Evolutionary conservation across 768 basidiomycete species (phyloP).

Genomic region (Myochromella boudieri): DNA sequence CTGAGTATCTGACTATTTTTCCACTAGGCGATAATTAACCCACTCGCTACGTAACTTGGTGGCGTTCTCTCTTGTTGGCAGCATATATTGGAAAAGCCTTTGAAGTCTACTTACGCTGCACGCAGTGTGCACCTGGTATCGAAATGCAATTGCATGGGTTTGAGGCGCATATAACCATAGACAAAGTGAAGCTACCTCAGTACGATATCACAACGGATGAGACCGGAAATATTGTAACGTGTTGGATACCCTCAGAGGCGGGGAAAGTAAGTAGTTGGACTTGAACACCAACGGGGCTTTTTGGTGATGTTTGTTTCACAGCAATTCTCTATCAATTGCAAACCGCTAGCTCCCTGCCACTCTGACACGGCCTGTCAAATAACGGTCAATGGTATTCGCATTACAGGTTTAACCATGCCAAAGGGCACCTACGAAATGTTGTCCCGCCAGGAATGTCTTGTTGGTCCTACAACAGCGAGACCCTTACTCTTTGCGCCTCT

Average conservation of each 20-base stretch:
- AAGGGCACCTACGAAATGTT: background rate
- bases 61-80: no score
- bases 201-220: constrained; percentile 14
- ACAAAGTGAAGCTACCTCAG: constrained; percentile 8
- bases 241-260: constrained; percentile 24
- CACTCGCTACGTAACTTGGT: no score
- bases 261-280: constrained; percentile 18
- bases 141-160: constrained; percentile 8
- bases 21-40: no score
- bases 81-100: no score
- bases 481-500: constrained; percentile 13
- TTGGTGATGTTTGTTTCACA: background rate
- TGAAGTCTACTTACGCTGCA: no score
- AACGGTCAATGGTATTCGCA: constrained; percentile 8
- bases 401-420: background rate
- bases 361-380: background rate
- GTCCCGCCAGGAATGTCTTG: background rate
- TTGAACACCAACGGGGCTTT: no score
- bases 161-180: constrained; percentile 16
- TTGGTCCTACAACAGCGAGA: constrained; percentile 3
- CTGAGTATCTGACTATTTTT: no score
- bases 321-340: background rate
- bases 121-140: constrained; percentile 6
- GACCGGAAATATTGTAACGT: constrained; percentile 14
- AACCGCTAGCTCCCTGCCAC: background rate